Conservation (phyloP, 495 filamentous ascomycete genomes). For the Aspergillus kassunensis region DNA sequence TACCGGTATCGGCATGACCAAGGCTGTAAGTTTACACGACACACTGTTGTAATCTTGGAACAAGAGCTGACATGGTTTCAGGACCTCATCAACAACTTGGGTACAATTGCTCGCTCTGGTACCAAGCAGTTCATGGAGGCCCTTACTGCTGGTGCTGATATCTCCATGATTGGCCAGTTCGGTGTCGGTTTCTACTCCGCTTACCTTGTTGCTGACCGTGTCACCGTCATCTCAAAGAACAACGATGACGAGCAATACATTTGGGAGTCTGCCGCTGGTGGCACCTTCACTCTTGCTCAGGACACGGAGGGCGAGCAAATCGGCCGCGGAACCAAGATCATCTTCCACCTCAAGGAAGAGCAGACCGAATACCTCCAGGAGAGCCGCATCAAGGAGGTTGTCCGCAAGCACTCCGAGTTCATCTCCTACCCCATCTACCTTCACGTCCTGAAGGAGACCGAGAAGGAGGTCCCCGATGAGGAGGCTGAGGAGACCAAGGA, state of each 20-base stretch:
- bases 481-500: constrained; percentile 78
- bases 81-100: constrained; percentile 99
- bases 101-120: constrained; percentile 96
- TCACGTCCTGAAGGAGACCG: constrained; percentile 96
- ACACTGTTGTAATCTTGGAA: background rate
- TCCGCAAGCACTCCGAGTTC: constrained; percentile 99
- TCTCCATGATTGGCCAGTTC: constrained; percentile 99
- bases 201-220: constrained; percentile 96
- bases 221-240: constrained; percentile 94
- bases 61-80: constrained; percentile 24
- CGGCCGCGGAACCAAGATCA: constrained; percentile 94
- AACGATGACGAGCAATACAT: constrained; percentile 99
- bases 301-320: constrained; percentile 89
- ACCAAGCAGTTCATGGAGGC: constrained; percentile 99
- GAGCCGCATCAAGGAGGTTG: constrained; percentile 98
- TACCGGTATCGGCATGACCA: constrained; percentile 99
- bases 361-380: constrained; percentile 97
- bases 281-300: constrained; percentile 89
- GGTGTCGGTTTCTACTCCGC: constrained; percentile 99
- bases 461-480: constrained; percentile 98
- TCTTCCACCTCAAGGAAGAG: constrained; percentile 99
- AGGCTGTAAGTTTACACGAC: constrained; percentile 69
- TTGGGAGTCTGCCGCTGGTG: constrained; percentile 97
- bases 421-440: constrained; percentile 99
- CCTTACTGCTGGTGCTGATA: constrained; percentile 94